Percentiles rank a stretch among this genome's conserved stretches.
phyloP scores from a whole-genome alignment of 805 yeast species.

The Sugiyamaella mastotermitis region DNA sequence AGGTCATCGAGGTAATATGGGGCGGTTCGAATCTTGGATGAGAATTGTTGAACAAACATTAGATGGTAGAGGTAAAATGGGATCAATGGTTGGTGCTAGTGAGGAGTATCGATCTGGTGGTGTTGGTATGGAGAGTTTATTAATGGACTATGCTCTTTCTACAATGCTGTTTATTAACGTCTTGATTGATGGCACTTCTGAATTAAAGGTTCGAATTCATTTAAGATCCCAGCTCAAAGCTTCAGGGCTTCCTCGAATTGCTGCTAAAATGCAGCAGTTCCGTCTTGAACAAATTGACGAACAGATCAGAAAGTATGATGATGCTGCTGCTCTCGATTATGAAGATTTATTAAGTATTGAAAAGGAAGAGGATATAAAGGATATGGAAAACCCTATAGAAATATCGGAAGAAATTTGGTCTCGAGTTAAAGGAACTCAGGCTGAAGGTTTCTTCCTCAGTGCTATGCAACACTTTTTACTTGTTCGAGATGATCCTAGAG shows the following conservation, averaged over 20 bases:
- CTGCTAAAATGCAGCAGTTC: conserved; percentile 46
- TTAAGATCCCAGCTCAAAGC: conserved; percentile 56
- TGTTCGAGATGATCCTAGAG: conserved; percentile 34
- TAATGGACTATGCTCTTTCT: conserved; percentile 64
- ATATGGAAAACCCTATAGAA: conserved; percentile 68
- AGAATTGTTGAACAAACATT: conserved; percentile 57
- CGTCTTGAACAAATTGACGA: conserved; percentile 55
- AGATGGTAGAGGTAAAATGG: conserved; percentile 83
- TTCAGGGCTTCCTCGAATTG: conserved; percentile 49
- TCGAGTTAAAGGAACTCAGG: conserved; percentile 50
- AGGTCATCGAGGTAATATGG: conserved; percentile 28
- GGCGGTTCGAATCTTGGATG: conserved; percentile 67
- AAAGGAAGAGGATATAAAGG: conserved; percentile 41
- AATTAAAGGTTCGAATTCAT: conserved; percentile 39
- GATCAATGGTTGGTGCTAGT: conserved; percentile 88
- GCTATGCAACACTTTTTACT: conserved; percentile 63
- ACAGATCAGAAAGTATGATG: conserved; percentile 58
- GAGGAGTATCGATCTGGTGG: conserved; percentile 63
- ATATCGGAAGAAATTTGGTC: conserved; percentile 54
- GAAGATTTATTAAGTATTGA: conserved; percentile 37
- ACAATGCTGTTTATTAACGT: conserved; percentile 68
- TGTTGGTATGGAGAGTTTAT: conserved; percentile 48
- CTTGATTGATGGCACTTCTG: conserved; percentile 34
- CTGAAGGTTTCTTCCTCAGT: conserved; percentile 53
- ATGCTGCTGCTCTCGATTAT: conserved; percentile 50